phyloP scores from a whole-genome alignment of 2,329 filamentous ascomycete species.

The Phialophora chinensis region DNA sequence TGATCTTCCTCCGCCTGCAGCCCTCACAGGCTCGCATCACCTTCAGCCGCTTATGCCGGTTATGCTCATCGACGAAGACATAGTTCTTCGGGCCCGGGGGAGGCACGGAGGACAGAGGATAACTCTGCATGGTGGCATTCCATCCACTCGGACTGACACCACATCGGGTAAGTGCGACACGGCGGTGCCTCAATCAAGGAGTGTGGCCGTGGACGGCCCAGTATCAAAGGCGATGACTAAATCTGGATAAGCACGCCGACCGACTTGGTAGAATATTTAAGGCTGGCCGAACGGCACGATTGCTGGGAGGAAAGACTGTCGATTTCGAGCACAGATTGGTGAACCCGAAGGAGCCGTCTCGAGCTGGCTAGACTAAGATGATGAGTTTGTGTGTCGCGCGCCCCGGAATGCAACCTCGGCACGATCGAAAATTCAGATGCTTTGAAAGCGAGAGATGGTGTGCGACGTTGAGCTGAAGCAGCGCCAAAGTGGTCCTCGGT shows the following conservation, averaged over 20 bases:
- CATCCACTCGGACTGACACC: conserved; percentile 34
- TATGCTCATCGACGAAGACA: conserved; percentile 99
- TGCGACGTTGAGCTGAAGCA: neutral
- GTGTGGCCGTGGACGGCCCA: conserved; percentile 26
- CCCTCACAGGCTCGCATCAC: conserved; percentile 98
- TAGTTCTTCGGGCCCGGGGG: conserved; percentile 65
- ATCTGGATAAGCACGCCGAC: conserved; percentile 13
- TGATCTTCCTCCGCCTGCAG: conserved; percentile 93
- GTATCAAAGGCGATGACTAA: conserved; percentile 14
- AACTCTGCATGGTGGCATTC: conserved; percentile 39
- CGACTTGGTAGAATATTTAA: conserved; percentile 10
- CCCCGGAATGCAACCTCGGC: conserved; percentile 17
- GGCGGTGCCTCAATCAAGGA: conserved; percentile 31
- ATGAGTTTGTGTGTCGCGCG: conserved; percentile 20
- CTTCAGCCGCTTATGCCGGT: conserved; percentile 95
- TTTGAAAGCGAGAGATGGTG: conserved; percentile 12
- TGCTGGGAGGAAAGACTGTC: conserved; percentile 1
- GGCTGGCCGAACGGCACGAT: neutral
- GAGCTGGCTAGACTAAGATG: conserved; percentile 8
- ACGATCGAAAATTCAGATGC: conserved; percentile 13
- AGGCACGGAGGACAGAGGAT: conserved; percentile 32
- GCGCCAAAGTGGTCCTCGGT: neutral
- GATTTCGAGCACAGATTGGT: conserved; percentile 8
- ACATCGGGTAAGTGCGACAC: conserved; percentile 36
- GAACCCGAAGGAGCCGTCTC: conserved; percentile 5